These are phyloP conservation scores for Pyrenochaeta sp. DNA, from an alignment of 2,329 filamentous ascomycete species.

Conservation along the genomic window DNA sequence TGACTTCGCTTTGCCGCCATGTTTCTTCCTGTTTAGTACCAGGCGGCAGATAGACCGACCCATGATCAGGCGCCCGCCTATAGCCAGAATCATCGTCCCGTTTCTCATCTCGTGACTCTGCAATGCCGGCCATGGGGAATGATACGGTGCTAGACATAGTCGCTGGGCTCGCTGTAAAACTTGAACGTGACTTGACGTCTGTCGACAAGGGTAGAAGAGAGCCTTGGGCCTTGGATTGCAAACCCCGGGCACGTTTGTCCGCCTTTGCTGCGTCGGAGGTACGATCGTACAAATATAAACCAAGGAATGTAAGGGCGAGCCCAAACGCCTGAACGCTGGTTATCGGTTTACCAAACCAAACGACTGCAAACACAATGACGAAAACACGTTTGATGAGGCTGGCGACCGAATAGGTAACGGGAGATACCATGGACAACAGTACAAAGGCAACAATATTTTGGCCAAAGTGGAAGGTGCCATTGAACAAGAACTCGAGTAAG, in stretches of 20 bases:
- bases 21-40: conserved; percentile 88
- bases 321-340: conserved; percentile 83
- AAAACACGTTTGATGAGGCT: conserved; percentile 97
- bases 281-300: conserved; percentile 94
- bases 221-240: conserved; percentile 68
- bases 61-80: conserved; percentile 49
- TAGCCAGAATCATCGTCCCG: conserved; percentile 63
- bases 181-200: conserved; percentile 30
- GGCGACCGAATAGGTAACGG: conserved; percentile 96
- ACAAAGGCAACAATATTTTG: conserved; percentile 97
- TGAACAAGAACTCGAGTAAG: conserved; percentile 90
- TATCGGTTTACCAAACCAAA: conserved; percentile 95
- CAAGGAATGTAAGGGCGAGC: conserved; percentile 87
- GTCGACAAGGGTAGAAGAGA: conserved; percentile 72
- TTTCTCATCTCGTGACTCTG: conserved; percentile 58
- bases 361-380: conserved; percentile 90
- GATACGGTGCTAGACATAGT: conserved; percentile 44
- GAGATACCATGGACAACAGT: conserved; percentile 89
- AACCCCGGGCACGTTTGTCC: conserved; percentile 74
- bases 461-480: conserved; percentile 93
- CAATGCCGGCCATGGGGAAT: conserved; percentile 32
- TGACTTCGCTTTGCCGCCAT: conserved; percentile 61
- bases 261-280: conserved; percentile 88
- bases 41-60: conserved; percentile 70
- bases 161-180: conserved; percentile 51